Percentiles rank a stretch among this genome's conserved stretches.
These are phyloP conservation scores for Geotrichum aggregatum DNA, from an alignment of 1,139 yeast species.

Conservation along the genomic window DNA sequence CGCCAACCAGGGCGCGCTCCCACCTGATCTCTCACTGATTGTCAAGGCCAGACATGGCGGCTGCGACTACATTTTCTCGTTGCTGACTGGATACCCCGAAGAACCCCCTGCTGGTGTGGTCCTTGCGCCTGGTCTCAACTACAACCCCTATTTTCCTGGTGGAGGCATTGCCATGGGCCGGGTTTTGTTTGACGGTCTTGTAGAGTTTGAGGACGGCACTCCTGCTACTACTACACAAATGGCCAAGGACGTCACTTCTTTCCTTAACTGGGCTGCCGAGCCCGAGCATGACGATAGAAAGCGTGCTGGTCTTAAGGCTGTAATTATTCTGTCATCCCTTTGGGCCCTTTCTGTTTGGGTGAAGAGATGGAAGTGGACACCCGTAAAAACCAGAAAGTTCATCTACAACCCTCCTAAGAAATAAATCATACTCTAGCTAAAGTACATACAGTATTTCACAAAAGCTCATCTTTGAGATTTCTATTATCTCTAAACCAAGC, in stretches of 20 bases:
- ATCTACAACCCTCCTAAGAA: slow-evolving; percentile 70
- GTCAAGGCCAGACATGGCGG: slow-evolving; percentile 99
- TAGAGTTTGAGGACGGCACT: slow-evolving; percentile 98
- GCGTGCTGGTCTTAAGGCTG: slow-evolving; percentile 92
- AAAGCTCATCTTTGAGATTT: too few relatives aligned
- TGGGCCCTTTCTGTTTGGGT: slow-evolving; percentile 85
- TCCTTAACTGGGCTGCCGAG: slow-evolving; percentile 97
- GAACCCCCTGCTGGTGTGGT: slow-evolving; percentile 97
- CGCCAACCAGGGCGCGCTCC: slow-evolving; percentile 97
- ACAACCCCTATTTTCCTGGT: slow-evolving; percentile 99
- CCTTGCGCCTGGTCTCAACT: slow-evolving; percentile 90
- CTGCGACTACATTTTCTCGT: slow-evolving; percentile 87
- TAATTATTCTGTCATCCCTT: slow-evolving; percentile 72
- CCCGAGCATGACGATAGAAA: slow-evolving; percentile 99
- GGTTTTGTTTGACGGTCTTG: slow-evolving; percentile 93
- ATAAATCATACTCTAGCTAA: background rate
- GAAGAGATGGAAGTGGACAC: slow-evolving; percentile 97
- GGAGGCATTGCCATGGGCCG: slow-evolving; percentile 99
- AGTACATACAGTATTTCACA: background rate
- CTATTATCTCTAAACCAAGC: too few relatives aligned
- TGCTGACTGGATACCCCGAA: slow-evolving; percentile 97
- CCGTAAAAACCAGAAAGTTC: slow-evolving; percentile 91
- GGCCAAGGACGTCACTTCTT: slow-evolving; percentile 96
- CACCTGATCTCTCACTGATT: slow-evolving; percentile 95
- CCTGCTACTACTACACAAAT: slow-evolving; percentile 97